Conservation (phyloP, 495 filamentous ascomycete species). For the Astrothelium macrocarpum region DNA sequence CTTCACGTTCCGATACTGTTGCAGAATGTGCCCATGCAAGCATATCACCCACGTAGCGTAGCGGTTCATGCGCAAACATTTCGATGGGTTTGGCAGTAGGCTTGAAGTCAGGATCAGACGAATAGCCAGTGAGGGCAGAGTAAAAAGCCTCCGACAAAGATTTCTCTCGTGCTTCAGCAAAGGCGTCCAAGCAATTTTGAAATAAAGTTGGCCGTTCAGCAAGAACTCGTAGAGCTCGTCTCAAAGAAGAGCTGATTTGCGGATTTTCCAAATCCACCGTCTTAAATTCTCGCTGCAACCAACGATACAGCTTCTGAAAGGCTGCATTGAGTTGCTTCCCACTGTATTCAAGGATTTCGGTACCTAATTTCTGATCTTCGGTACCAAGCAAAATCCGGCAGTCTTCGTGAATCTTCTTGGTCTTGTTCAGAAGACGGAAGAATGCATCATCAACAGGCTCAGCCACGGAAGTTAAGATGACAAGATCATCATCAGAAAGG, state of each 20-base stretch:
- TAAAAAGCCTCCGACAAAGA: constrained; percentile 86
- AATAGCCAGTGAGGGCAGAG: constrained; percentile 70
- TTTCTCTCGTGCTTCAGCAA: constrained; percentile 82
- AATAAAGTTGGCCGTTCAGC: constrained; percentile 86
- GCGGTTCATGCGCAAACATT: constrained; percentile 78
- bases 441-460: constrained; percentile 80
- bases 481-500: constrained; percentile 67
- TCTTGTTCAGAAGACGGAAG: constrained; percentile 67
- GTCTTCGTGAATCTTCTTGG: constrained; percentile 79
- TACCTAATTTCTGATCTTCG: constrained; percentile 75
- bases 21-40: constrained; percentile 93
- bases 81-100: constrained; percentile 81
- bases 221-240: constrained; percentile 74
- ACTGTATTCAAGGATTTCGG: constrained; percentile 85
- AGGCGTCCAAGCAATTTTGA: constrained; percentile 88
- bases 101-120: constrained; percentile 33
- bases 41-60: constrained; percentile 96
- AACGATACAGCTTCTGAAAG: constrained; percentile 89
- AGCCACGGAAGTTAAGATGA: constrained; percentile 59
- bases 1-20: constrained; percentile 85
- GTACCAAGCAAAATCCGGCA: constrained; percentile 81
- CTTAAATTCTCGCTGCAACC: constrained; percentile 92
- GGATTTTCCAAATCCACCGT: constrained; percentile 88
- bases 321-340: constrained; percentile 77
- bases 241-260: constrained; percentile 77